Conservation (phyloP, 306 rosid genomes). For the Echinosophora koreensis region DNA sequence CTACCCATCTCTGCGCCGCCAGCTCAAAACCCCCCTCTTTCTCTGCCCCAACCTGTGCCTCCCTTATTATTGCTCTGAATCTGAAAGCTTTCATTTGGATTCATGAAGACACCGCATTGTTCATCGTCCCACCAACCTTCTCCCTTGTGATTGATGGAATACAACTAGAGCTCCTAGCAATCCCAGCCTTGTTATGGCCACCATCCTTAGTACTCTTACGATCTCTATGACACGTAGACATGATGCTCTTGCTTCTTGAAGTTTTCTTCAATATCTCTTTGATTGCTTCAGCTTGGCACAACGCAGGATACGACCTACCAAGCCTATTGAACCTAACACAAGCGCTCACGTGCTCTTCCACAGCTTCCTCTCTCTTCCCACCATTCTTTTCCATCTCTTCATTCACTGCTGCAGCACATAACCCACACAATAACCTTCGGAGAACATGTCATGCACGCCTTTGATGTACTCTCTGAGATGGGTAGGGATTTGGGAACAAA, state of each 20-base stretch:
- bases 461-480: constrained; percentile 54
- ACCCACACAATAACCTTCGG: constrained; percentile 66
- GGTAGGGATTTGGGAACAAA: too few relatives aligned
- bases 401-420: constrained; percentile 66
- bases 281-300: constrained; percentile 65
- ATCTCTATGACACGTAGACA: constrained; percentile 45
- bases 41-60: too few relatives aligned
- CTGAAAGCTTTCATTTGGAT: too few relatives aligned
- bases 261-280: constrained; percentile 62
- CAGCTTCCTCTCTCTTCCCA: constrained; percentile 55
- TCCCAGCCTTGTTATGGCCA: too few relatives aligned
- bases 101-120: too few relatives aligned
- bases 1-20: too few relatives aligned
- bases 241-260: constrained; percentile 38
- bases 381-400: constrained; percentile 67
- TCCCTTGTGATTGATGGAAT: too few relatives aligned
- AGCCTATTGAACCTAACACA: constrained; percentile 66
- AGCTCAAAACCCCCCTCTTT: too few relatives aligned
- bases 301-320: constrained; percentile 57
- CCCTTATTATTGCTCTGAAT: too few relatives aligned
- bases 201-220: too few relatives aligned
- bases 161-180: too few relatives aligned
- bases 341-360: constrained; percentile 57
- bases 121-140: too few relatives aligned
- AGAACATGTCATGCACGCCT: constrained; percentile 49